phyloP scores from a whole-genome alignment of 768 basidiomycete species.

The Fomitopsis pulvina region DNA sequence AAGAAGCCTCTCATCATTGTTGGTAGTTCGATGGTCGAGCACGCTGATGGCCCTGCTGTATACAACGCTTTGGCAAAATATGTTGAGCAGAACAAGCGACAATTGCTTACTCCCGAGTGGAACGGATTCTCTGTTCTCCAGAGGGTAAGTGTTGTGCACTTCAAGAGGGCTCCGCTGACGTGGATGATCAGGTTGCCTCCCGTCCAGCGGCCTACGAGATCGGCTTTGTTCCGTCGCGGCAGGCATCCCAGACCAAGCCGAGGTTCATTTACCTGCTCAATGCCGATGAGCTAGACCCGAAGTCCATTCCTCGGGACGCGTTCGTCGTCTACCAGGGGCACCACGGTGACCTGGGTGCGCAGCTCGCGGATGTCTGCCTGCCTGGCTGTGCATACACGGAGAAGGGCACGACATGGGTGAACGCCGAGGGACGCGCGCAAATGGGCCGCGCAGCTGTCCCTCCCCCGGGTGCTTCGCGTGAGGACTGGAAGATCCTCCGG shows the following conservation, averaged over 20 bases:
- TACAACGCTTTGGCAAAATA: constrained; percentile 75
- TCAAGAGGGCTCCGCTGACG: constrained; percentile 4
- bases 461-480: constrained; percentile 90
- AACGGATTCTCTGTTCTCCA: constrained; percentile 93
- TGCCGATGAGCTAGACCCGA: constrained; percentile 89
- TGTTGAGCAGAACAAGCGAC: constrained; percentile 70
- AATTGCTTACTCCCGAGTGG: constrained; percentile 84
- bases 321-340: constrained; percentile 99
- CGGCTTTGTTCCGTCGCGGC: constrained; percentile 83
- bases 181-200: constrained; percentile 64
- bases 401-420: constrained; percentile 87
- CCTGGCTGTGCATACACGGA: constrained; percentile 95
- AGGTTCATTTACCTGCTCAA: constrained; percentile 97
- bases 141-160: constrained; percentile 49
- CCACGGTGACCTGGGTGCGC: constrained; percentile 95
- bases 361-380: constrained; percentile 93
- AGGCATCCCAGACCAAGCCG: constrained; percentile 67
- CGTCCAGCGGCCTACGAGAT: constrained; percentile 92
- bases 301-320: constrained; percentile 81
- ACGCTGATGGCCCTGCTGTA: constrained; percentile 73
- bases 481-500: constrained; percentile 98
- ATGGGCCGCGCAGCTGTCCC: constrained; percentile 86
- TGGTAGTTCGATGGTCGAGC: constrained; percentile 82
- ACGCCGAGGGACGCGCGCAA: constrained; percentile 93
- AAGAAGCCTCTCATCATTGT: constrained; percentile 92